Evolutionary conservation across 192 early-diverging fungal species (phyloP), one percentile per base, ranked within the genome.

Genomic region (Geranomyces michiganensis): DNA sequence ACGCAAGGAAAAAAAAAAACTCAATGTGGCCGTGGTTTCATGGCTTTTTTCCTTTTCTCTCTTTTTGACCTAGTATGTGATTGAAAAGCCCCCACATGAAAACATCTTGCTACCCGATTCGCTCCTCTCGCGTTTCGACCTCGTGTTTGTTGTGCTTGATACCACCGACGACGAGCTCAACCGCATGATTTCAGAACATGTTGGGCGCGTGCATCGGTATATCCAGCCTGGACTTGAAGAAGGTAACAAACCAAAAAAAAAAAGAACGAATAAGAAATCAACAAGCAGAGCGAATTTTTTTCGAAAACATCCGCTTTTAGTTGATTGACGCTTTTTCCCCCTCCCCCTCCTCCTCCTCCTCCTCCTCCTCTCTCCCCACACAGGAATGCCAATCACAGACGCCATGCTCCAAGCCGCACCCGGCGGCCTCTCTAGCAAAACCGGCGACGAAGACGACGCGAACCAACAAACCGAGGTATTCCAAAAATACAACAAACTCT

Each of bases 81-180:
- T 92, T 56, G 85, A 87, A 59, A 94, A 94, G 58, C 84, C 89
- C 32, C 95, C 95, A 30, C 90, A 89, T 73, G 90, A 94, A 71
- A 99, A 99, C 82, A 99, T 99, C 78, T 89, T 92, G 6, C 82
- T 99, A 32, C 96, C 97, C 0, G 96, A 96, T 74, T 96, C 97
- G 45, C 83, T 99, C 15, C 80, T 99, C 32, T 96, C 93, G 17
- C 96, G 97, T 82, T 99, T 99, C 67, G 97, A 99, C 84, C 80
- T 99, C 79, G 78, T 99, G 64, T 99, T 99, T 82, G 85, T 99
- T 14, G 93, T 99, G 19, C 89, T 93, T 24, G 97, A 99, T 78
- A 89, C 94, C 21, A 88, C 93, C 68, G 90, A 94, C 59, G 93
- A 95, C 68, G 83, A 81, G 62, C 75, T 72, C 14, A 96, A 99